Conservation (phyloP, 495 filamentous ascomycete genomes). For the Penicillium ochrochloron region DNA sequence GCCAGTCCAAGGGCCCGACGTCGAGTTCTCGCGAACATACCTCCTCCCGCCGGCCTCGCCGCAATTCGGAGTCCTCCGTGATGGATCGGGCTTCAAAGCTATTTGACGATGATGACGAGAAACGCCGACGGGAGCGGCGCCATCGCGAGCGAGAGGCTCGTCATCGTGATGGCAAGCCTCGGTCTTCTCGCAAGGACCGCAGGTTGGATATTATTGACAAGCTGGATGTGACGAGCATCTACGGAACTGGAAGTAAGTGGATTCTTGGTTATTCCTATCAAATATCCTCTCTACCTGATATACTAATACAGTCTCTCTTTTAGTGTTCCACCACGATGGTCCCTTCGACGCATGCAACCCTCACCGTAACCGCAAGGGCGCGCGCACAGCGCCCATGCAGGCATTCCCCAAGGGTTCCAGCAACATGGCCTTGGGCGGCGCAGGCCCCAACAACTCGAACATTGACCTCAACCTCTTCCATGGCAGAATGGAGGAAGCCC, state of each 20-base stretch:
- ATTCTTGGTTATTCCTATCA: neutral
- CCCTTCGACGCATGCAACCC: slow-evolving; percentile 98
- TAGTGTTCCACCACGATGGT: slow-evolving; percentile 98
- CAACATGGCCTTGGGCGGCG: slow-evolving; percentile 90
- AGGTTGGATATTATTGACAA: slow-evolving; percentile 95
- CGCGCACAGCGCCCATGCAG: slow-evolving; percentile 88
- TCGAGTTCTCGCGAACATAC: slow-evolving; percentile 25
- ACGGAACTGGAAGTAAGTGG: slow-evolving; percentile 86
- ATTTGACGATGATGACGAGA: slow-evolving; percentile 74
- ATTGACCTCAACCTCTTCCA: slow-evolving; percentile 84
- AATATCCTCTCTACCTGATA: neutral
- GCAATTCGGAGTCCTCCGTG: slow-evolving; percentile 94
- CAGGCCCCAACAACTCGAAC: slow-evolving; percentile 80
- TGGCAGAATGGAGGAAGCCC: slow-evolving; percentile 82
- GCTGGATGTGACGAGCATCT: slow-evolving; percentile 95
- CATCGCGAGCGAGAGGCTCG: slow-evolving; percentile 71
- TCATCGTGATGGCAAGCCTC: slow-evolving; percentile 58
- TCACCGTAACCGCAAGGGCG: slow-evolving; percentile 85
- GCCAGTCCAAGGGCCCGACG: slow-evolving; percentile 39
- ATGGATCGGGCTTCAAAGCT: slow-evolving; percentile 65
- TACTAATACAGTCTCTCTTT: slow-evolving; percentile 17
- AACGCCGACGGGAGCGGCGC: slow-evolving; percentile 70
- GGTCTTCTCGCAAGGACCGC: slow-evolving; percentile 55
- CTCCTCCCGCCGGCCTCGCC: slow-evolving; percentile 63
- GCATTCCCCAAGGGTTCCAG: slow-evolving; percentile 89